These are phyloP conservation scores for Leccinum rimulosum DNA, from an alignment of 768 basidiomycete species.

Conservation along the genomic window DNA sequence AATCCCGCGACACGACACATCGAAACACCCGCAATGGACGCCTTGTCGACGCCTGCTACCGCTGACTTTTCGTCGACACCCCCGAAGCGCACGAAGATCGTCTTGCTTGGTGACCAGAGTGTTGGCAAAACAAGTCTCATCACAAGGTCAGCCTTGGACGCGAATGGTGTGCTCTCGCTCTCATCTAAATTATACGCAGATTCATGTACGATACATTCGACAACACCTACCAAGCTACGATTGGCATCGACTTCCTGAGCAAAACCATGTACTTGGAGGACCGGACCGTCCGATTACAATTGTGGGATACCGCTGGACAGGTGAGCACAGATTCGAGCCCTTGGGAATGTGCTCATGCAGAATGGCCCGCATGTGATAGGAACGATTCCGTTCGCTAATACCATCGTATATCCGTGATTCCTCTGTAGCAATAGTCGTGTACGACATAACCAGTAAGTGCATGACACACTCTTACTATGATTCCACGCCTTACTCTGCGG, in stretches of 20 bases:
- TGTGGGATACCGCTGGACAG: conserved; percentile 99
- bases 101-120: conserved; percentile 93
- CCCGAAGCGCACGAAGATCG: conserved; percentile 94
- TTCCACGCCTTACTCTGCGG: conserved; percentile 3
- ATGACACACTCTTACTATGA: background rate
- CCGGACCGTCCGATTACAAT: conserved; percentile 92
- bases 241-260: conserved; percentile 98
- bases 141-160: conserved; percentile 62
- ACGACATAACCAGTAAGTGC: conserved; percentile 93
- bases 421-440: conserved; percentile 97
- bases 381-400: conserved; percentile 95
- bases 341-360: conserved; percentile 2
- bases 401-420: conserved; percentile 99
- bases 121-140: conserved; percentile 99
- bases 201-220: conserved; percentile 99
- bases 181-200: conserved; percentile 39
- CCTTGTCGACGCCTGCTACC: conserved; percentile 63
- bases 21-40: conserved; percentile 40
- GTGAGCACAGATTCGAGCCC: conserved; percentile 36
- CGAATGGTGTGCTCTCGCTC: conserved; percentile 3
- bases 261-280: conserved; percentile 99
- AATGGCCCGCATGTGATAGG: conserved; percentile 44
- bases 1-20: background rate
- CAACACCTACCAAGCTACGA: conserved; percentile 97
- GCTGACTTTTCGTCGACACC: conserved; percentile 86